Evolutionary conservation across 495 filamentous ascomycete genomes (phyloP).

Genomic region (Penicillium paxilli): DNA sequence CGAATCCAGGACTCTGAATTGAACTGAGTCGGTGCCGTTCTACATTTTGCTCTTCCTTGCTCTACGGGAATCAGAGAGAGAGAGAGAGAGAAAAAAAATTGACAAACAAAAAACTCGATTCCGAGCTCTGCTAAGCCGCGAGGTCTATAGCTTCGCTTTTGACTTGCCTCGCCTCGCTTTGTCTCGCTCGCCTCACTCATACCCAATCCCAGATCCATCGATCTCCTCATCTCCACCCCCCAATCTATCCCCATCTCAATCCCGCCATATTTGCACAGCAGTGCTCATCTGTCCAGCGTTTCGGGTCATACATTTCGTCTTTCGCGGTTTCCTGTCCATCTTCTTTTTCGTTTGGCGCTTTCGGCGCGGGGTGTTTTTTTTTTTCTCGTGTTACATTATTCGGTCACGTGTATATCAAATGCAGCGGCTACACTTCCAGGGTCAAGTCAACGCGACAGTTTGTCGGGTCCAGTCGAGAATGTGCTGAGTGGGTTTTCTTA

Average conservation of each 20-base stretch:
- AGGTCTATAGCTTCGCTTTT: no score
- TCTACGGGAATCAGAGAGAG: no score
- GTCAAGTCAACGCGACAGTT: background rate
- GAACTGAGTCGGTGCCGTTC: constrained; percentile 7
- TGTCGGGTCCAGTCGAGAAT: background rate
- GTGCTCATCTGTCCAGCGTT: background rate
- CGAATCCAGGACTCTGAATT: constrained; percentile 60
- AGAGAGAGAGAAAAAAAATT: no score
- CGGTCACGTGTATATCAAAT: background rate
- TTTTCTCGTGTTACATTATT: constrained; percentile 1
- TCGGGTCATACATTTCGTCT: background rate
- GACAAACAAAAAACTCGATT: no score
- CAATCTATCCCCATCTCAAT: background rate
- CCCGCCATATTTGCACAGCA: background rate
- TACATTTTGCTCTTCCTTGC: background rate
- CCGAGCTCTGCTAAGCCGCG: background rate
- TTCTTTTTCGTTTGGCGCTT: background rate
- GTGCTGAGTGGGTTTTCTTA: no score
- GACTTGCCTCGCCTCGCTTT: background rate
- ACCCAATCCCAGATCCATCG: background rate
- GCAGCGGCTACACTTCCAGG: background rate
- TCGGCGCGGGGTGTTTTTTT: background rate
- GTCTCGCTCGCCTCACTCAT: background rate
- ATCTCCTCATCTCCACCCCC: background rate
- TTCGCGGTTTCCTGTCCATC: background rate